These are phyloP conservation scores for Myrmaecium sp. DNA, from an alignment of 2,329 filamentous ascomycete genomes.

Conservation along the genomic window DNA sequence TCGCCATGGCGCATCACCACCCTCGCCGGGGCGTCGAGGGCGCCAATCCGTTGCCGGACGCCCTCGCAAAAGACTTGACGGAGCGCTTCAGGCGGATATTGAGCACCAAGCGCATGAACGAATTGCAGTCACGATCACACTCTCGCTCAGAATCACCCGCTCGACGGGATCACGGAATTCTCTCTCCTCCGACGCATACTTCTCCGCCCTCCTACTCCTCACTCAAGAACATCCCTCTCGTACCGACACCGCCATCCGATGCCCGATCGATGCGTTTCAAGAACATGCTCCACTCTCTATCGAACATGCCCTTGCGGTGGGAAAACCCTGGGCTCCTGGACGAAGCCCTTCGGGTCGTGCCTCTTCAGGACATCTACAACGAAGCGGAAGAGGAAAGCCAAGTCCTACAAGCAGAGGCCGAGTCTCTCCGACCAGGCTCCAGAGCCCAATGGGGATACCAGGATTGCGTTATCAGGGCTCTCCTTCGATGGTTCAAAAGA, in stretches of 20 bases:
- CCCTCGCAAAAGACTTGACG: conserved; percentile 63
- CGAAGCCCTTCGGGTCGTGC: conserved; percentile 74
- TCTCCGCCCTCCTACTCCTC: conserved; percentile 44
- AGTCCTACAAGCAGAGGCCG: conserved; percentile 71
- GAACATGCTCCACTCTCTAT: conserved; percentile 70
- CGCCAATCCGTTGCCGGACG: conserved; percentile 29
- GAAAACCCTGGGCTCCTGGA: conserved; percentile 92
- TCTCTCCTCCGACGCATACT: conserved; percentile 11
- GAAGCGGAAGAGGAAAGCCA: conserved; percentile 91
- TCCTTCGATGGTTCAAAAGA: conserved; percentile 90
- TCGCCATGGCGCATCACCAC: conserved; percentile 10
- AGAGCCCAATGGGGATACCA: conserved; percentile 92
- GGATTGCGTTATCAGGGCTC: conserved; percentile 80
- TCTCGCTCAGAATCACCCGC: conserved; percentile 44
- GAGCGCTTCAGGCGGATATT: conserved; percentile 75
- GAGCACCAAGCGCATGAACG: conserved; percentile 73
- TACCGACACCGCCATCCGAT: conserved; percentile 54
- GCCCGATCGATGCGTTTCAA: conserved; percentile 31
- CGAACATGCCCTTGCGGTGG: conserved; percentile 78
- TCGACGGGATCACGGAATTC: conserved; percentile 28
- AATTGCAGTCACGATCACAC: conserved; percentile 46
- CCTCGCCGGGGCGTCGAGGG: conserved; percentile 7
- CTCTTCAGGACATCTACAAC: conserved; percentile 76
- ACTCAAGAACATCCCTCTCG: conserved; percentile 46
- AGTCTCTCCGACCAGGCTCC: conserved; percentile 64